phyloP scores from a whole-genome alignment of 169 alveolate species.

The Plasmodium vivax region DNA sequence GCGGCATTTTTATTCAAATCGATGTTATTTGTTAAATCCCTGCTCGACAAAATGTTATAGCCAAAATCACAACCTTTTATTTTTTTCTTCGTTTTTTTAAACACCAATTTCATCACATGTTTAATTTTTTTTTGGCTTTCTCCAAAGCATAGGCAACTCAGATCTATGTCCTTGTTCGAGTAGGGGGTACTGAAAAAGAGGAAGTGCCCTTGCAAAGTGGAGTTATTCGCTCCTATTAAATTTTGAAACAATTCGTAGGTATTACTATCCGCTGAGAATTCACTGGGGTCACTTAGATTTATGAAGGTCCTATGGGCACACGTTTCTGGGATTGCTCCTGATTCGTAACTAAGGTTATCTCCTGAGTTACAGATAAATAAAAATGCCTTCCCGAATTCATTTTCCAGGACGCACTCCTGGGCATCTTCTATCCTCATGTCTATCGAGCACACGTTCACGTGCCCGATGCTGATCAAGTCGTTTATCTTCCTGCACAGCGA shows the following conservation, averaged over 20 bases:
- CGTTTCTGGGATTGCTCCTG: not conserved
- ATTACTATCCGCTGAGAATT: constrained; percentile 32
- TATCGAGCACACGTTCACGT: constrained; percentile 1
- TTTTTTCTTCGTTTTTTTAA: constrained; percentile 37
- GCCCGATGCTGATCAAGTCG: not conserved
- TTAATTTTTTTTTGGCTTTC: not conserved
- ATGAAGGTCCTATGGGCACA: constrained; percentile 36
- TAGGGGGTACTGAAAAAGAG: constrained; percentile 32
- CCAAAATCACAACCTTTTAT: constrained; percentile 73
- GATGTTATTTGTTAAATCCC: constrained; percentile 13
- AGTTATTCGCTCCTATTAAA: constrained; percentile 17
- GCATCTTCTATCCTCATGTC: constrained; percentile 6
- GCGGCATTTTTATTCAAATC: constrained; percentile 3
- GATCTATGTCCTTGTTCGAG: constrained; percentile 32
- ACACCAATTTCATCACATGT: constrained; percentile 39
- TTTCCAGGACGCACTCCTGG: constrained; percentile 40
- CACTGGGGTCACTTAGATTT: constrained; percentile 34
- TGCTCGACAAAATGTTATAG: constrained; percentile 8
- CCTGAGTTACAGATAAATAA: constrained; percentile 18
- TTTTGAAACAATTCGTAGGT: constrained; percentile 39
- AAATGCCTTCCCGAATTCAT: constrained; percentile 43
- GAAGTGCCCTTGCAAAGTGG: not conserved
- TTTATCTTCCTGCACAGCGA: not conserved
- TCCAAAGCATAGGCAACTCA: constrained; percentile 38
- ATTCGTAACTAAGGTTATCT: not conserved